phyloP scores from a whole-genome alignment of 176 grass and related monocot genomes.

The Cocos nucifera region DNA sequence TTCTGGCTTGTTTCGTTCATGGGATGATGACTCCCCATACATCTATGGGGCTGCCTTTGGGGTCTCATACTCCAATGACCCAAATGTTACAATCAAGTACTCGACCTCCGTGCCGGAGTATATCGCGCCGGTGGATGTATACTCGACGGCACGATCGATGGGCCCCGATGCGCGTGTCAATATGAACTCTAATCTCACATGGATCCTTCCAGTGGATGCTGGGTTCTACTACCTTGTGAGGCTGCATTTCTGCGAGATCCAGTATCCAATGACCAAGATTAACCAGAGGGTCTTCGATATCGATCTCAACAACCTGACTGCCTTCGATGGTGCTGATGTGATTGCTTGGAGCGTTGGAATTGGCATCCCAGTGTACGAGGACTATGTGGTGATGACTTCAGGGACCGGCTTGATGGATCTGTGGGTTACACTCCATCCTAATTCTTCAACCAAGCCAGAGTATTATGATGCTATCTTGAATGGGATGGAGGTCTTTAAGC shows the following conservation, averaged over 20 bases:
- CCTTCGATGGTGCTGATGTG: constrained; percentile 41
- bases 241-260: constrained; percentile 93
- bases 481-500: constrained; percentile 85
- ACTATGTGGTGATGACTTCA: constrained; percentile 38
- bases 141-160: constrained; percentile 74
- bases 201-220: constrained; percentile 67
- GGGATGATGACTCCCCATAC: constrained; percentile 55
- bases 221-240: constrained; percentile 66
- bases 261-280: constrained; percentile 29
- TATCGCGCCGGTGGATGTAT: constrained; percentile 57
- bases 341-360: constrained; percentile 31
- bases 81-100: constrained; percentile 55
- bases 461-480: constrained; percentile 67
- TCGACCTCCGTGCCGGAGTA: constrained; percentile 27
- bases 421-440: constrained; percentile 55
- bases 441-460: constrained; percentile 24
- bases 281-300: constrained; percentile 75
- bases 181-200: constrained; percentile 62
- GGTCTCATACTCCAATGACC: constrained; percentile 49
- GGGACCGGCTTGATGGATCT: constrained; percentile 49
- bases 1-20: constrained; percentile 54
- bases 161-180: constrained; percentile 46
- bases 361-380: constrained; percentile 46
- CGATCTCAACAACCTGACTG: constrained; percentile 65
- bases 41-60: constrained; percentile 44